Conservation (phyloP, 2,329 filamentous ascomycete genomes). For the Pleurostoma richardsiae region DNA sequence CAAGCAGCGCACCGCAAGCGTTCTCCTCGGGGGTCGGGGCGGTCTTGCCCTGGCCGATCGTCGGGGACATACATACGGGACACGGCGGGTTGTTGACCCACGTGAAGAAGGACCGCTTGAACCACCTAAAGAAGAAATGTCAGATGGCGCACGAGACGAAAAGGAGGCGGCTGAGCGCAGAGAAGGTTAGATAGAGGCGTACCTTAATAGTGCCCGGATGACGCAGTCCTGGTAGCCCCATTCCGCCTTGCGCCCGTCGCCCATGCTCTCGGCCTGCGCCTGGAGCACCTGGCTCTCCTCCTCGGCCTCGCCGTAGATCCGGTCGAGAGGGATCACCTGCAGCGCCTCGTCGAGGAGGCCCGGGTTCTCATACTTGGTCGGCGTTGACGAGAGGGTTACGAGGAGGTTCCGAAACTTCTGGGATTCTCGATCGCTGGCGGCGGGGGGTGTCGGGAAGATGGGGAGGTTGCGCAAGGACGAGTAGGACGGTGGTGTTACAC, state of each 20-base stretch:
- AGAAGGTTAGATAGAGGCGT: slow-evolving; percentile 24
- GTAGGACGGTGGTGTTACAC: slow-evolving; percentile 38
- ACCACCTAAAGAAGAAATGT: slow-evolving; percentile 61
- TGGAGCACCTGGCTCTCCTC: slow-evolving; percentile 86
- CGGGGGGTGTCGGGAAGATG: slow-evolving; percentile 67
- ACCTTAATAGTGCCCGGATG: slow-evolving; percentile 80
- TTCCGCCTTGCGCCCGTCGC: slow-evolving; percentile 71
- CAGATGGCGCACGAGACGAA: background rate
- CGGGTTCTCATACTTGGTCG: slow-evolving; percentile 93
- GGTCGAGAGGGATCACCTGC: slow-evolving; percentile 77
- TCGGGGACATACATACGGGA: slow-evolving; percentile 74
- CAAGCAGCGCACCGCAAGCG: slow-evolving; percentile 78
- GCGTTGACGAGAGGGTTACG: slow-evolving; percentile 79
- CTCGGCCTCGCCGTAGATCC: slow-evolving; percentile 90
- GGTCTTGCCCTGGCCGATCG: slow-evolving; percentile 76
- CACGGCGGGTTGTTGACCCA: slow-evolving; percentile 97
- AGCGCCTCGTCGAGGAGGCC: slow-evolving; percentile 90
- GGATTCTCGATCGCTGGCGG: slow-evolving; percentile 56
- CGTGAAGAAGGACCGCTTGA: slow-evolving; percentile 89
- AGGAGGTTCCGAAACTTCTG: slow-evolving; percentile 78
- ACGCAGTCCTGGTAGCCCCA: slow-evolving; percentile 99
- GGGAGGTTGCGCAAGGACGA: slow-evolving; percentile 45
- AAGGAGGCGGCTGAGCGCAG: slow-evolving; percentile 4
- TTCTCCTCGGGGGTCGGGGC: slow-evolving; percentile 83
- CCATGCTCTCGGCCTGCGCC: slow-evolving; percentile 84